Conservation (phyloP, 306 rosid species). For the Trichosanthes cucumerina region DNA sequence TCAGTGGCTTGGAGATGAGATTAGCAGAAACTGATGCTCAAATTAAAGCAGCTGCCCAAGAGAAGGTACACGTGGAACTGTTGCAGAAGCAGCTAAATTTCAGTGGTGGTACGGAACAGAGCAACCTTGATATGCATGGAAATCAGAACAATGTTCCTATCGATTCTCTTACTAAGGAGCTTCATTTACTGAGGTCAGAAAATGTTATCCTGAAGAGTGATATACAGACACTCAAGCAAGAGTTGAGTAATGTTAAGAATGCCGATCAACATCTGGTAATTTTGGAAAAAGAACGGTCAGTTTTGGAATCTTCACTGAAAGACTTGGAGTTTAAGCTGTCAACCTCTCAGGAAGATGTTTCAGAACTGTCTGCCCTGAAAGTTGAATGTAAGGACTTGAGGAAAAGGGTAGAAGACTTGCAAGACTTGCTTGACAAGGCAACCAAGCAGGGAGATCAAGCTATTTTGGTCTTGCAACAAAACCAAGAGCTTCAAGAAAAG, state of each 20-base stretch:
- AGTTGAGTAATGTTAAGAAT: slow-evolving; percentile 37
- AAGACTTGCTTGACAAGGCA: slow-evolving; percentile 54
- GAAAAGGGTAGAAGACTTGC: slow-evolving; percentile 63
- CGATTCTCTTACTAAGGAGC: slow-evolving; percentile 34
- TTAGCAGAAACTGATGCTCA: slow-evolving; percentile 69
- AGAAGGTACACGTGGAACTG: slow-evolving; percentile 53
- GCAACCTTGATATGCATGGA: slow-evolving; percentile 21
- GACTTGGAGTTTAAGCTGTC: slow-evolving; percentile 61
- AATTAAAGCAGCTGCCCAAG: slow-evolving; percentile 54
- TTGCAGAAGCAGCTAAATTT: slow-evolving; percentile 34
- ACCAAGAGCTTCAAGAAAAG: slow-evolving; percentile 68
- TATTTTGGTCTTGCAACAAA: slow-evolving; percentile 52
- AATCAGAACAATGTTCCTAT: slow-evolving; percentile 16
- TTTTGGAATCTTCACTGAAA: slow-evolving; percentile 53
- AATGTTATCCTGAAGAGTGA: slow-evolving; percentile 49
- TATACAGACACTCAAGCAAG: slow-evolving; percentile 41
- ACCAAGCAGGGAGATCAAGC: slow-evolving; percentile 73
- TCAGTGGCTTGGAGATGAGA: slow-evolving; percentile 50
- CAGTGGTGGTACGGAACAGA: slow-evolving; percentile 28
- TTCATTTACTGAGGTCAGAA: slow-evolving; percentile 60
- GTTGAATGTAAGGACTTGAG: slow-evolving; percentile 52
- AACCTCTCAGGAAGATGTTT: slow-evolving; percentile 56
- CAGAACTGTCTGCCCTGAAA: slow-evolving; percentile 44
- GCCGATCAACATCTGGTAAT: slow-evolving; percentile 46
- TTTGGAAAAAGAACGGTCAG: slow-evolving; percentile 60